Conservation (phyloP, 306 rosid genomes). For the Vigna angularis region DNA sequence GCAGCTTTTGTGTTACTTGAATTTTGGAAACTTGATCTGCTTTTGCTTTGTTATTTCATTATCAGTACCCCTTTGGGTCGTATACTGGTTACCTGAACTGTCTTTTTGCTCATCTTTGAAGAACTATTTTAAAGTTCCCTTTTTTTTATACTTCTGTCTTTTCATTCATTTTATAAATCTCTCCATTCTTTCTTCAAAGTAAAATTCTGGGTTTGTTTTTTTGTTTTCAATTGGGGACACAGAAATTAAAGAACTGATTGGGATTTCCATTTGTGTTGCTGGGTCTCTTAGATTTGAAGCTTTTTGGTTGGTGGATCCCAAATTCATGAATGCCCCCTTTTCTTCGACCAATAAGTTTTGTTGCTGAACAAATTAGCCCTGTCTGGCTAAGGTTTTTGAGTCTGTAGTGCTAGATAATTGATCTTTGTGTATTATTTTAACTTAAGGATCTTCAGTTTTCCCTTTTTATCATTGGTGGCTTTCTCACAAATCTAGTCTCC, state of each 20-base stretch:
- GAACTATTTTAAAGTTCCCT: constrained; percentile 11
- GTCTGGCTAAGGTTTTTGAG: neutral
- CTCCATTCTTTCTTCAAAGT: constrained; percentile 15
- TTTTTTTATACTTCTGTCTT: neutral
- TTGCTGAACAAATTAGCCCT: constrained; percentile 11
- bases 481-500: constrained; percentile 32
- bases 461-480: constrained; percentile 28
- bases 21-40: constrained; percentile 39
- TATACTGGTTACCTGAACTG: constrained; percentile 33
- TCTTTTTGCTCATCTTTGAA: constrained; percentile 16
- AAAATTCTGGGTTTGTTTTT: constrained; percentile 7
- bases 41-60: constrained; percentile 41
- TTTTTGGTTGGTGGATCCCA: constrained; percentile 23
- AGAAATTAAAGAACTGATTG: constrained; percentile 4
- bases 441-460: constrained; percentile 14
- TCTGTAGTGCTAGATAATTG: constrained; percentile 25
- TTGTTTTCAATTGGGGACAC: constrained; percentile 10
- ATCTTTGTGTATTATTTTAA: constrained; percentile 34
- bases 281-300: constrained; percentile 31
- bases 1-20: constrained; percentile 37
- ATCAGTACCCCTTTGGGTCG: constrained; percentile 39
- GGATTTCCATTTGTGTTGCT: neutral
- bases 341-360: constrained; percentile 9
- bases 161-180: neutral
- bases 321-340: constrained; percentile 25